Evolutionary conservation across 2,329 filamentous ascomycete genomes (phyloP), one percentile per base, ranked within the genome.

Genomic region (Penicillium italicum): DNA sequence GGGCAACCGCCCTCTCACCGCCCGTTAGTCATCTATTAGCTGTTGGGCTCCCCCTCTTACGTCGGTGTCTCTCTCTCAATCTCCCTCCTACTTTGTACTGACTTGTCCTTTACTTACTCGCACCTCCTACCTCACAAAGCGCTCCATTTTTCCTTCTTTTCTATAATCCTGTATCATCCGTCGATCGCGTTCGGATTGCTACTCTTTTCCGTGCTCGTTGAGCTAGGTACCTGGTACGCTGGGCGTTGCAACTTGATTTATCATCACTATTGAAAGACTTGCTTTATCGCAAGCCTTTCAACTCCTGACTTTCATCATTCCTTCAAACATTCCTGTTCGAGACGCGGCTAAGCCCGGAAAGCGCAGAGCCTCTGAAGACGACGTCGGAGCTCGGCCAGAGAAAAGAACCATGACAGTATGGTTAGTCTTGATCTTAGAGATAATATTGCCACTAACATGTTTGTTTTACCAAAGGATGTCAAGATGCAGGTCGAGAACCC

Each of bases 401-500:
- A 82, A 82, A 72, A 80, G 80, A 72, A 75, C 76, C 70, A 81
- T 81, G 79, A 77, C 72, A 55, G 77, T 80, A 73, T 66, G 76
- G 60, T 57, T 49, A 12, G 30, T 30, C 33, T 65, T 28, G 37
- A 51, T 46, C 43, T 31, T 20, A 16, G 8, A 28, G 16, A 34
- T 43, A 38, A 51, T 24, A 45, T 64, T 45, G 33, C 41, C 50
- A 59, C 63, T 66, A 46, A 65, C 51, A 14, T 16, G 22, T 36
- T 38, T 16, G 22, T 36, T 38, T 31, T 26, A 28, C 28, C 8
- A 14, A 38, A 82, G 77, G 80, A 82, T 75, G 65, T 69, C 67
- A 82, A 79, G 61, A 86, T 86, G 84, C 81, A 86, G 68, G 76
- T 86, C 66, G 83, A 86, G 69, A 80, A 77, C 63, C 79, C 81